A percentile compares a stretch with the other conserved stretches of the same genome.
phyloP scores from a whole-genome alignment of 768 basidiomycete species.

The Lactarius hatsudake region DNA sequence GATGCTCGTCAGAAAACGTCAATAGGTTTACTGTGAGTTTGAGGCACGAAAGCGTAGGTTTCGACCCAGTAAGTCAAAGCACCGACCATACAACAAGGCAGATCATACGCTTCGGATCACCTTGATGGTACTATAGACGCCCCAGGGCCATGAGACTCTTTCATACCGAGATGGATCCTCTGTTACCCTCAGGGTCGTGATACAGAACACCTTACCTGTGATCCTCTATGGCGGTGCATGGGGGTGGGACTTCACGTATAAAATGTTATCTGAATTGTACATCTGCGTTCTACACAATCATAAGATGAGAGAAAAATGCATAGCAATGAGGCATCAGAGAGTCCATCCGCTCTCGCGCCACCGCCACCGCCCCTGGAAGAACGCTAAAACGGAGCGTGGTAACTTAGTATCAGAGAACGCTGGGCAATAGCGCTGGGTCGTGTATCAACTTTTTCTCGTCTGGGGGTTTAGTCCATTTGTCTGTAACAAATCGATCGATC shows the following conservation, averaged over 20 bases:
- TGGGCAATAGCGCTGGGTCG: conserved; percentile 34
- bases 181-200: background rate
- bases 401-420: conserved; percentile 32
- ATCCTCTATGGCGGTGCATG: background rate
- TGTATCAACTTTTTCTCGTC: conserved; percentile 34
- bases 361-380: background rate
- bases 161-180: background rate
- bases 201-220: background rate
- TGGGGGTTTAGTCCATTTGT: conserved; percentile 41
- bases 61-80: no score
- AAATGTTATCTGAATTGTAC: background rate
- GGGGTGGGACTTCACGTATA: background rate
- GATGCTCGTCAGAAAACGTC: background rate
- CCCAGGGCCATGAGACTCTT: background rate
- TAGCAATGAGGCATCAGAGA: background rate
- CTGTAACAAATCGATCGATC: conserved; percentile 24
- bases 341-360: background rate
- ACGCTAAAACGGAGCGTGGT: conserved; percentile 1
- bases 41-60: background rate
- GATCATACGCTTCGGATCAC: no score
- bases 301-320: conserved; percentile 5
- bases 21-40: background rate
- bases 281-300: background rate
- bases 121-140: no score
- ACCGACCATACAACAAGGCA: no score